Evolutionary conservation across 2,329 filamentous ascomycete species (phyloP), one percentile per base, ranked within the genome.

Genomic region (Ophioceras dolichostomum): DNA sequence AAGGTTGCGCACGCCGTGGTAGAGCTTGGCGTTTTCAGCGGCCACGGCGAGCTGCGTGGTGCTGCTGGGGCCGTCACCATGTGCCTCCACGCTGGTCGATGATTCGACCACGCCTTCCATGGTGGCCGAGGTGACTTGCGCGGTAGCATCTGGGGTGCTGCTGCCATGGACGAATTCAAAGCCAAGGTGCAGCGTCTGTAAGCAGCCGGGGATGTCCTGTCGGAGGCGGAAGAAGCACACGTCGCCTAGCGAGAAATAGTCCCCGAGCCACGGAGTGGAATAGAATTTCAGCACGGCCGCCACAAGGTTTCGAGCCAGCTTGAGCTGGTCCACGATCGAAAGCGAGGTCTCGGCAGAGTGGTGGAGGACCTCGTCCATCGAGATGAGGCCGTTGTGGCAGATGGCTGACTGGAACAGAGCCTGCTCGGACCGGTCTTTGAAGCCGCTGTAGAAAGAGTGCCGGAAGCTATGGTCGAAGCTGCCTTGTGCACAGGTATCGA

Each of bases 171-270:
- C n/a, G 18, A 47, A 42, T 14, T 46, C 39, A 4, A 39, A 27
- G 14, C 31, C 35, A 9, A 46, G 32, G 19, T 46, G 44, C 1
- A 46, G 41, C 5, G 45, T 46, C 2, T 32, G 35, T 13, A 47
- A 28, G 9, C 38, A 45, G 10, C 20, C 35, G 10, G 43, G 39
- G 4, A 47, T 38, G 10, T 39, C 39, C 8, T 30, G 30, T 5
- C 28, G 27, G 3, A 30, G 22, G 12, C 33, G 30, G 32, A 45
- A 47, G 33, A 43, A 43, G 9, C 37, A 43, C 10, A 46, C 24
- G 7, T 46, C 43, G 5, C 41, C 38, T 10, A 45, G 32, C 3
- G 41, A 36, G 29, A 40, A 45, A 10, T 37, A 31, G 1, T 39
- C 36, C 9, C 31, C 29, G 2, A 44, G 31, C 43, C 45, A 46